These are phyloP conservation scores for Poa annua DNA, from an alignment of 176 grass and related monocot genomes.

Conservation along the genomic window DNA sequence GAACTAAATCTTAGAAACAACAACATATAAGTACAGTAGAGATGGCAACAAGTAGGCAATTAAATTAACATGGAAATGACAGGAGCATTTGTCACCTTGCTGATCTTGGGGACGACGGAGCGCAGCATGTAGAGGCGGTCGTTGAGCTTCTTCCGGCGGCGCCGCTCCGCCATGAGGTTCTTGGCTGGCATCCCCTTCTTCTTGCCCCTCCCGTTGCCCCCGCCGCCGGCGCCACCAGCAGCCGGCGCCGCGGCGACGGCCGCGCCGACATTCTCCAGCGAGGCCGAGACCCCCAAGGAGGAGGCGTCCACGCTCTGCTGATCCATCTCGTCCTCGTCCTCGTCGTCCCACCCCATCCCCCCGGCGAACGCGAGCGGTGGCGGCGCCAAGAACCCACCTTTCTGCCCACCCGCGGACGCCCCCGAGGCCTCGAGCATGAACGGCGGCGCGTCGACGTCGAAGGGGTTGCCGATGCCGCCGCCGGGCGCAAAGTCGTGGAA, in stretches of 20 bases:
- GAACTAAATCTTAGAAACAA: background rate
- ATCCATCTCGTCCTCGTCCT: slow-evolving; percentile 50
- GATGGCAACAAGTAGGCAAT: background rate
- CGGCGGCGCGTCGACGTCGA: slow-evolving; percentile 52
- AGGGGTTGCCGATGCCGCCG: slow-evolving; percentile 39
- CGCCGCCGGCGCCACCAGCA: slow-evolving; percentile 33
- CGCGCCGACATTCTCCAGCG: slow-evolving; percentile 53
- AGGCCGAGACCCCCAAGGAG: slow-evolving; percentile 49
- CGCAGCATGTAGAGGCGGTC: slow-evolving; percentile 83
- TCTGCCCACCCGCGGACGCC: background rate
- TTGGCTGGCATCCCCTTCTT: slow-evolving; percentile 80
- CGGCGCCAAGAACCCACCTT: slow-evolving; percentile 41
- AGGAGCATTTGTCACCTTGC: slow-evolving; percentile 55
- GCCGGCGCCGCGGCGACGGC: background rate
- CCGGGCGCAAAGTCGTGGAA: slow-evolving; percentile 45
- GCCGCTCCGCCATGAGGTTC: slow-evolving; percentile 88
- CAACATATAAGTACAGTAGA: background rate
- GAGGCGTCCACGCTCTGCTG: slow-evolving; percentile 56
- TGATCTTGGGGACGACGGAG: slow-evolving; percentile 89
- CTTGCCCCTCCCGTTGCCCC: slow-evolving; percentile 58
- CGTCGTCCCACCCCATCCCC: slow-evolving; percentile 42
- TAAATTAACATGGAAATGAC: background rate
- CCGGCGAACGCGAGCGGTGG: background rate
- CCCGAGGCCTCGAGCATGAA: slow-evolving; percentile 29
- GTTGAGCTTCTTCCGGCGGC: slow-evolving; percentile 81